Conservation (phyloP, 2,329 filamentous ascomycete genomes). For the Aspergillus felis region DNA sequence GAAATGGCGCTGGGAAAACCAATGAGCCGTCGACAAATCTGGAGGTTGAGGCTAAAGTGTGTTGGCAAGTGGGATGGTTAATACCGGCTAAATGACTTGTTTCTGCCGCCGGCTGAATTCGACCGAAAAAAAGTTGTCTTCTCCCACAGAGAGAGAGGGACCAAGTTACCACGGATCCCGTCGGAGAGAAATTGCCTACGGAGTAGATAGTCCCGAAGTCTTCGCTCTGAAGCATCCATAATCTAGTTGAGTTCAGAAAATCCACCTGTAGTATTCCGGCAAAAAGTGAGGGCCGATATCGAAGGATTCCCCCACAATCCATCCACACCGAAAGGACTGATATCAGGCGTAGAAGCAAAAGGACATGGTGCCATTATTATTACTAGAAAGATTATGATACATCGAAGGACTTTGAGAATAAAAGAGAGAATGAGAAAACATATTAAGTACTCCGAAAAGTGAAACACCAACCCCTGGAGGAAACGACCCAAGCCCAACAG, state of each 20-base stretch:
- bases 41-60: not conserved
- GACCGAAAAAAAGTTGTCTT: not conserved
- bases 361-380: not conserved
- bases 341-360: not conserved
- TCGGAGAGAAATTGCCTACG: too few species aligned
- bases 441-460: not conserved
- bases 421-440: not conserved
- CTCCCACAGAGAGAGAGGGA: too few species aligned
- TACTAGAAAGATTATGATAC: not conserved
- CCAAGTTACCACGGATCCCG: too few species aligned
- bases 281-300: not conserved
- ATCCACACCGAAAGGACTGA: not conserved
- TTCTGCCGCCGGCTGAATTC: not conserved
- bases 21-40: not conserved
- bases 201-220: too few species aligned
- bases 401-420: not conserved
- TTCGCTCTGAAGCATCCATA: not conserved
- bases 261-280: not conserved
- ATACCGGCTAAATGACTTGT: not conserved
- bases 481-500: not conserved
- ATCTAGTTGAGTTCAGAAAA: not conserved
- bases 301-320: not conserved
- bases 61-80: not conserved
- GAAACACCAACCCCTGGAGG: not conserved
- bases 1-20: not conserved